Conservation (phyloP, 2,329 filamentous ascomycete genomes). For the Penicillium psychrosexuale region DNA sequence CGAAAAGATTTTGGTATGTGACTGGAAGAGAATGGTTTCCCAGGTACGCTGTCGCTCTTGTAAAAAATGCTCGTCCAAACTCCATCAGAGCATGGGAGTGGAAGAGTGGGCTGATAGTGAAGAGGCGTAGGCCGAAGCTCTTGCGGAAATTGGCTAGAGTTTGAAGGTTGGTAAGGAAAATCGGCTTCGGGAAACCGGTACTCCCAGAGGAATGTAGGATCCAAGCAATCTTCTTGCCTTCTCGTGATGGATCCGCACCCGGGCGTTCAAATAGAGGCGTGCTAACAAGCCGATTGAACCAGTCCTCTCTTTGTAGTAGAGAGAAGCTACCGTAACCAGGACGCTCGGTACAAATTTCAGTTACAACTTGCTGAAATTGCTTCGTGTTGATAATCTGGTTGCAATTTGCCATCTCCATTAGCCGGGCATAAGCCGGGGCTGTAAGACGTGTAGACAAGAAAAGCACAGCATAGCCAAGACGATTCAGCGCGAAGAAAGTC, state of each 20-base stretch:
- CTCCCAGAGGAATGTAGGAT: constrained; percentile 54
- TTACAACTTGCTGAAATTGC: constrained; percentile 22
- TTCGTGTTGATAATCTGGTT: constrained; percentile 21
- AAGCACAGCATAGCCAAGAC: constrained; percentile 55
- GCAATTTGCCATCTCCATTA: constrained; percentile 45
- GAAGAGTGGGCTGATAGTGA: constrained; percentile 57
- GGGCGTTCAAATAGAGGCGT: constrained; percentile 10
- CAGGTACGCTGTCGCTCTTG: constrained; percentile 50
- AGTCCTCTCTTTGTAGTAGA: constrained; percentile 20
- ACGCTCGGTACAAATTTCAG: constrained; percentile 16
- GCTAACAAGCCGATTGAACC: constrained; percentile 17
- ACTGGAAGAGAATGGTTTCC: constrained; percentile 57
- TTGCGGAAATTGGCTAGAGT: constrained; percentile 49
- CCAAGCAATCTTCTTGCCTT: constrained; percentile 39
- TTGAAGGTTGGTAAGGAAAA: constrained; percentile 54
- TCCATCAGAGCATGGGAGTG: constrained; percentile 58
- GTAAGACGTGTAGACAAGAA: constrained; percentile 56
- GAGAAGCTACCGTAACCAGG: constrained; percentile 22
- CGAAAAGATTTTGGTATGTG: constrained; percentile 48
- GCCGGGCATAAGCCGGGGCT: constrained; percentile 48
- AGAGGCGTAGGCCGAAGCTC: constrained; percentile 46
- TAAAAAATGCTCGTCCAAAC: constrained; percentile 52
- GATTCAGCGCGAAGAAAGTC: constrained; percentile 53
- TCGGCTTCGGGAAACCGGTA: constrained; percentile 62
- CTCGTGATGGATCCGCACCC: constrained; percentile 20